Base-by-base conservation (phyloP, 129 eudicot species). In the Escallonia herrerae region DNA sequence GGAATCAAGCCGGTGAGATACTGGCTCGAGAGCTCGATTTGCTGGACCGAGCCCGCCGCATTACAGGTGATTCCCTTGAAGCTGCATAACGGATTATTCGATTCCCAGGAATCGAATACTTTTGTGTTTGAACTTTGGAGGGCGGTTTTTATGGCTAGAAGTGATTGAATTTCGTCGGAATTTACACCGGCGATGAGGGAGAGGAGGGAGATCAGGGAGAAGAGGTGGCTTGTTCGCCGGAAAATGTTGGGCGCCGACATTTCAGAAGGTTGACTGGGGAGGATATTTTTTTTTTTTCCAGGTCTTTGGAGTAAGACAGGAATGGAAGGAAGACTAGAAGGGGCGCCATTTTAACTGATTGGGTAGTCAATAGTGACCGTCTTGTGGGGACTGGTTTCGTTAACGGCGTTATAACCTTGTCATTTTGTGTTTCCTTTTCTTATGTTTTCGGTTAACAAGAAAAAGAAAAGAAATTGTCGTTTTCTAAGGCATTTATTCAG, bases 1-100 rank as follows among this genome's bases (percentile, higher is more conserved):
- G 93, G 87, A 69, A 93, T 66, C 3, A 57, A 50, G 40, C 99
- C 99, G 1, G 74, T 48, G 2, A 94, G 84, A 7, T 79, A 60
- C 52, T 75, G 90, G 9, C 69, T 64, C 6, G 99, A 83, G 56
- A 94, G 90, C 10, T 94, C 82, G 63, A 94, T 86, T 82, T 74
- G 93, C 5, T 43, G 69, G 49, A 94, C 91, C 14, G 64, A 59
- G 7, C 76, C 77, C 4, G 56, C 41, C 14, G 71, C 63, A 12
- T 77, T 70, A 49, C 97, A 89, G 8, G 79, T 78, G 77, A 94
- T 77, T 49, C 99, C 95, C 1, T 75, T 45, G 60, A 89, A 94
- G 15, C 11, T 68, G 69, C 87, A 83, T 3, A 70, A 11, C 2
- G 80, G 69, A 52, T 63, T 71, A 50, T 67, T 54, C 6, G 56